Base-by-base conservation (phyloP, 257 asterid species). In the Thymus mandschuricus region DNA sequence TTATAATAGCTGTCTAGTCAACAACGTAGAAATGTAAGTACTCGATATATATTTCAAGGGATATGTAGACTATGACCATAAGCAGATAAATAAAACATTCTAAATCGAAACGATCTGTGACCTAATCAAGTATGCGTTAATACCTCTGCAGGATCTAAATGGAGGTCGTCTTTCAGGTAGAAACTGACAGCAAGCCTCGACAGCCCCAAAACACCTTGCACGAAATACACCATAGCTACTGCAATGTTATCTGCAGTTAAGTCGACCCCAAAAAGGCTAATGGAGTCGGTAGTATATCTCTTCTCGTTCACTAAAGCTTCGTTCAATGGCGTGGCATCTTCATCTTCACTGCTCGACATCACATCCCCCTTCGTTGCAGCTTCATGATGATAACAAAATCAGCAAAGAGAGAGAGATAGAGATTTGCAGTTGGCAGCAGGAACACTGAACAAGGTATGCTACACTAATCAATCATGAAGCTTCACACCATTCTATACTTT, bases 101-200 rank as follows among this genome's bases (percentile, higher is more conserved):
- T 6, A 51, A 66, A 45, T 28, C 51, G 46, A 50, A 31, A 59
- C 46, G 10, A 34, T 27, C 10, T 38, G 27, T 58, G 48, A n/a
- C 43, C 64, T 29, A 75, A 80, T 49, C 45, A n/a, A 69, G 75
- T 38, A 62, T 60, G 77, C 55, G 73, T 64, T 69, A 76, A 70
- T 84, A 93, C 98, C 98, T 91, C 97, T 6, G 96, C 96, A 73
- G 98, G 98, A 75, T 89, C 96, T 60, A 93, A 83, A 81, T 89
- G 96, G 68, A 93, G 86, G 79, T 89, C 97, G 83, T 93, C 98
- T 87, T 93, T 93, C 81, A 93, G 67, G 87, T 89, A 93, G 80
- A 93, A 93, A 77, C 80, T 93, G 76, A 91, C 92, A 60, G 97
- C 98, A 76, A 93, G 94, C 80, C 96, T 84, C 12, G 98, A 79